A percentile compares a stretch with the other conserved stretches of the same genome.
These are phyloP conservation scores for Durusdinium trenchii DNA, from an alignment of 73 alveolate genomes.

Conservation along the genomic window DNA sequence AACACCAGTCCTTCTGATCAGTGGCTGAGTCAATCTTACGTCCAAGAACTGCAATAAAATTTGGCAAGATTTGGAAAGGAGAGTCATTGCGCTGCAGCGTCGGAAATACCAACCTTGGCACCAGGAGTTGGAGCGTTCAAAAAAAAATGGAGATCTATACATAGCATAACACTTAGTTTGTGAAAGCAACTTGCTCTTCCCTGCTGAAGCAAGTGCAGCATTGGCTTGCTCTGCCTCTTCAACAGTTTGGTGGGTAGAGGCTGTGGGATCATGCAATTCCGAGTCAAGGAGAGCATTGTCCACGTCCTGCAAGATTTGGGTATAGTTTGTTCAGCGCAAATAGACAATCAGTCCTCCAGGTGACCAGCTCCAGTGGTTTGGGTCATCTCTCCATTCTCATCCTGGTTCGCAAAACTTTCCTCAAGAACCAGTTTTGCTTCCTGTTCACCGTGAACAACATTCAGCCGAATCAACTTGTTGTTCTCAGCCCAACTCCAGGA, in stretches of 20 bases:
- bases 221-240: too few species aligned
- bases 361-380: too few species aligned
- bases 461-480: neutral
- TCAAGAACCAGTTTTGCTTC: neutral
- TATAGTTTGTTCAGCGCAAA: too few species aligned
- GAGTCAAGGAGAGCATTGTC: neutral
- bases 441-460: neutral
- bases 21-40: neutral
- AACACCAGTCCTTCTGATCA: slow-evolving; percentile 15
- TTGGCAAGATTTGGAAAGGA: neutral
- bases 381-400: neutral
- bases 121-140: too few species aligned
- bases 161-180: too few species aligned
- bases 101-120: slow-evolving; percentile 29
- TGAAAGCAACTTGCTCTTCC: too few species aligned
- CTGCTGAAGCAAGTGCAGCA: too few species aligned
- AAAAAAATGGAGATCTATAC: too few species aligned
- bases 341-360: too few species aligned
- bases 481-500: neutral
- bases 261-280: neutral
- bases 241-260: too few species aligned
- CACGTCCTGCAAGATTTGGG: slow-evolving; percentile 53
- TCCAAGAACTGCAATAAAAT: slow-evolving; percentile 25
- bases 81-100: slow-evolving; percentile 12
- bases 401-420: neutral